A percentile compares a stretch with the other conserved stretches of the same genome.
phyloP scores from a whole-genome alignment of 495 filamentous ascomycete genomes.

The Penicillium bovifimosum region DNA sequence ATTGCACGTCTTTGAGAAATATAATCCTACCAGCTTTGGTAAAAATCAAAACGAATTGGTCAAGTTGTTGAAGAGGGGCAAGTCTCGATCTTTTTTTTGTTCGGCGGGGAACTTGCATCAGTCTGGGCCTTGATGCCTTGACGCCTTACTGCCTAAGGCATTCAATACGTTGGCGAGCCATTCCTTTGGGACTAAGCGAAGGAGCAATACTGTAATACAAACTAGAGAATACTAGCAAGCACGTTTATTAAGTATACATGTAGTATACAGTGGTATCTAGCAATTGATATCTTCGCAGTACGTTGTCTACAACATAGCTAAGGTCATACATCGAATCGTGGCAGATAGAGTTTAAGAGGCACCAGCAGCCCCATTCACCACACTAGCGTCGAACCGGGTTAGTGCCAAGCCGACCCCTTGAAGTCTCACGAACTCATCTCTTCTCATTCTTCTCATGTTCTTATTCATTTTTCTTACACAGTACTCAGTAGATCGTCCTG shows the following conservation, averaged over 20 bases:
- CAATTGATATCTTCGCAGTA: too few relatives aligned
- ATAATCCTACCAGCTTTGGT: too few relatives aligned
- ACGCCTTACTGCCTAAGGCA: background rate
- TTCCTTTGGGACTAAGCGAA: background rate
- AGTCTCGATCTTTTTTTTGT: constrained; percentile 3
- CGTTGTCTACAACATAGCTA: too few relatives aligned
- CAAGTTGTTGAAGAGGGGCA: background rate
- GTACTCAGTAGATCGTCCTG: too few relatives aligned
- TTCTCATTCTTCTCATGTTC: background rate
- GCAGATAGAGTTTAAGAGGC: constrained; percentile 4
- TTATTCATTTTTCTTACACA: background rate
- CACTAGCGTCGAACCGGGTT: constrained; percentile 1
- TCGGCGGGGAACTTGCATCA: constrained; percentile 1
- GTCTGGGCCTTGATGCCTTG: background rate
- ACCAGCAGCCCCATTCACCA: background rate
- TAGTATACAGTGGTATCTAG: too few relatives aligned
- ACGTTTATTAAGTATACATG: too few relatives aligned
- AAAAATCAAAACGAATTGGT: background rate
- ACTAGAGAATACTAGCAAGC: too few relatives aligned
- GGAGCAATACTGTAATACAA: too few relatives aligned
- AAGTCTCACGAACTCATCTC: background rate
- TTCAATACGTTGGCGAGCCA: background rate
- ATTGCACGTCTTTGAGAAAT: background rate
- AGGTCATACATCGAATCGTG: too few relatives aligned
- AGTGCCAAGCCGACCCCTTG: constrained; percentile 3